phyloP scores from a whole-genome alignment of 306 rosid genomes.

The Hippophae gyantsensis region DNA sequence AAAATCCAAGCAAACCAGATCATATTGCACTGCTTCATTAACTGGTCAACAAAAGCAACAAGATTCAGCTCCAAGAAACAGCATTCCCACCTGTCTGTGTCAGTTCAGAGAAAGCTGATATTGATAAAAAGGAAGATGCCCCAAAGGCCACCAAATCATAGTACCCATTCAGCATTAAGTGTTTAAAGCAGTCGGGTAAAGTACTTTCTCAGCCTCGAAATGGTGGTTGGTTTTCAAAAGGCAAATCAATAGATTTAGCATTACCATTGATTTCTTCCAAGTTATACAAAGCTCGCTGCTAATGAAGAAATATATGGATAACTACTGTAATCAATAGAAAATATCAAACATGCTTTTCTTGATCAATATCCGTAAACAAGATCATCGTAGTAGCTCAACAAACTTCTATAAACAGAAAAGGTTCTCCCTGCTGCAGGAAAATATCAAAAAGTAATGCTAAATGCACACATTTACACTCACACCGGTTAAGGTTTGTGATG shows the following conservation, averaged over 20 bases:
- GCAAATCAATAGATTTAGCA: slow-evolving; percentile 67
- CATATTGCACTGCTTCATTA: background rate
- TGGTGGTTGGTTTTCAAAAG: slow-evolving; percentile 72
- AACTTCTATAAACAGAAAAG: background rate
- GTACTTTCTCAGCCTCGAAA: slow-evolving; percentile 33
- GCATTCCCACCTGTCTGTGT: background rate
- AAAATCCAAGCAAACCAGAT: background rate
- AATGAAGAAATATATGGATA: slow-evolving; percentile 86
- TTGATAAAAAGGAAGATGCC: background rate
- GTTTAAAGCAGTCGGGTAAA: background rate
- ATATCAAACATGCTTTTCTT: background rate
- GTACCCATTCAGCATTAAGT: slow-evolving; percentile 8
- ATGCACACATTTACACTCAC: no score
- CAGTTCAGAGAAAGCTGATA: background rate
- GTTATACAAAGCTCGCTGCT: slow-evolving; percentile 74
- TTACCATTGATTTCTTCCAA: slow-evolving; percentile 85
- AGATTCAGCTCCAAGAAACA: background rate
- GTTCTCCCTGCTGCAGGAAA: no score
- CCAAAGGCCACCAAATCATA: slow-evolving; percentile 13
- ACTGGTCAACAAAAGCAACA: background rate
- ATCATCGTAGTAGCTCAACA: background rate
- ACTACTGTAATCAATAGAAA: slow-evolving; percentile 45
- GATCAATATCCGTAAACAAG: background rate
- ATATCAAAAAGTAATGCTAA: no score
- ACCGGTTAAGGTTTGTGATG: no score